Base-by-base conservation (phyloP, 2,329 filamentous ascomycete genomes). In the Chrysoporthe puriensis region DNA sequence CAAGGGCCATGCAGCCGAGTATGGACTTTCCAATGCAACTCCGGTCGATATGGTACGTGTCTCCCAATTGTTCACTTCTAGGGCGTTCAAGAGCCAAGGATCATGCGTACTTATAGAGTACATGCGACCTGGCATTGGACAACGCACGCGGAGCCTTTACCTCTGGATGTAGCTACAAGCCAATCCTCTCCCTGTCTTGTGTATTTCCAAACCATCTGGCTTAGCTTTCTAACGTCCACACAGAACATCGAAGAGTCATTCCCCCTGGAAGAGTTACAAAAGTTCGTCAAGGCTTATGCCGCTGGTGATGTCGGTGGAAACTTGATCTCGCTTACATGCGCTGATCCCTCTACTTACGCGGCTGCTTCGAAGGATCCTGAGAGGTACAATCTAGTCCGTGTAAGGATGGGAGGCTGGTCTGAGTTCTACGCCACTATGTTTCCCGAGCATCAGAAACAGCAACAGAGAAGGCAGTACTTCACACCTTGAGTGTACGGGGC, bases 381-480 rank as follows among this genome's bases (percentile, higher is more conserved):
- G 56, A 70, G 70, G 18, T 73, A 73, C 40, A 71, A 72, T 32
- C 69, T 73, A 18, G 11, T 73, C 1, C 67, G 72, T 5, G 70
- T 73, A n/a, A 69, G 71, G 7, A 73, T 73, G 72, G 72, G 71
- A 16, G 70, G 72, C 2, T 73, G 70, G 72, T 62, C 72, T 7
- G 70, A 73, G 65, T 73, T 73, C 18, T 73, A 72, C 42, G 64
- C 69, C 7, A 71, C 70, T 48, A 69, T 73, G 69, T 73, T 73
- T 40, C 71, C 72, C 1, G 70, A 69, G 8, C 69, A 73, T 66
- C 71, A 73, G 40, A 68, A 73, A 52, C 71, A 73, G 3, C 70
- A 72, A 40, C 63, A 71, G 63, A 69, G 72, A 26, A 64, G 72
- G 16, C 71, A 70, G 46, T 73, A 72, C 21, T 71, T 62, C 11